Percentiles rank a stretch among this genome's conserved stretches.
Conservation (phyloP, 2,329 filamentous ascomycete species). For the Cylindrodendrum hubeiense region DNA sequence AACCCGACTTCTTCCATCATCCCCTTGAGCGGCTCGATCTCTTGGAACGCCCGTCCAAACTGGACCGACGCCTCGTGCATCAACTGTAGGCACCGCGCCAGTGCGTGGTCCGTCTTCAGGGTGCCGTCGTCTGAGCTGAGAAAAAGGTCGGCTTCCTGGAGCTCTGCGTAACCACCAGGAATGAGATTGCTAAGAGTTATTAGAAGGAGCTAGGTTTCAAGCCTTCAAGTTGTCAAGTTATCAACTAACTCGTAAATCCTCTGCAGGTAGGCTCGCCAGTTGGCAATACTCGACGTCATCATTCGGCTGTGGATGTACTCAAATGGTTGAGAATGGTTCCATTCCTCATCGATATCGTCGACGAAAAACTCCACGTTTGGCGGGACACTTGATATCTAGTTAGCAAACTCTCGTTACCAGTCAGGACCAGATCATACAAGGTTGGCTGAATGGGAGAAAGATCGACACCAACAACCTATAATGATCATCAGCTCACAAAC, state of each 20-base stretch:
- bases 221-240: background rate
- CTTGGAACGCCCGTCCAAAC: constrained; percentile 33
- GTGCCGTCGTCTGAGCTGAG: constrained; percentile 32
- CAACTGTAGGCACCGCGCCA: constrained; percentile 36
- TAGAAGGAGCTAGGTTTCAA: background rate
- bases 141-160: constrained; percentile 33
- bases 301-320: constrained; percentile 38
- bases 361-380: constrained; percentile 33
- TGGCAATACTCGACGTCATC: constrained; percentile 36
- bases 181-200: constrained; percentile 25
- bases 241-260: constrained; percentile 29
- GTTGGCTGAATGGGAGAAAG: constrained; percentile 15
- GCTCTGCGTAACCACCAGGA: constrained; percentile 28
- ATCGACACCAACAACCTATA: constrained; percentile 20
- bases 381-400: constrained; percentile 4
- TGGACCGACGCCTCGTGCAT: constrained; percentile 40
- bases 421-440: constrained; percentile 7
- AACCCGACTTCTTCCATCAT: constrained; percentile 36
- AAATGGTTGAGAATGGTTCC: constrained; percentile 31
- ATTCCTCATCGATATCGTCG: constrained; percentile 37
- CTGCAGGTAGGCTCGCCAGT: constrained; percentile 21
- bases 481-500: background rate
- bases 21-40: constrained; percentile 29
- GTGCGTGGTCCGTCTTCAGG: constrained; percentile 26
- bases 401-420: background rate